phyloP scores from a whole-genome alignment of 2,329 filamentous ascomycete species.

The Niveomyces coronatus region DNA sequence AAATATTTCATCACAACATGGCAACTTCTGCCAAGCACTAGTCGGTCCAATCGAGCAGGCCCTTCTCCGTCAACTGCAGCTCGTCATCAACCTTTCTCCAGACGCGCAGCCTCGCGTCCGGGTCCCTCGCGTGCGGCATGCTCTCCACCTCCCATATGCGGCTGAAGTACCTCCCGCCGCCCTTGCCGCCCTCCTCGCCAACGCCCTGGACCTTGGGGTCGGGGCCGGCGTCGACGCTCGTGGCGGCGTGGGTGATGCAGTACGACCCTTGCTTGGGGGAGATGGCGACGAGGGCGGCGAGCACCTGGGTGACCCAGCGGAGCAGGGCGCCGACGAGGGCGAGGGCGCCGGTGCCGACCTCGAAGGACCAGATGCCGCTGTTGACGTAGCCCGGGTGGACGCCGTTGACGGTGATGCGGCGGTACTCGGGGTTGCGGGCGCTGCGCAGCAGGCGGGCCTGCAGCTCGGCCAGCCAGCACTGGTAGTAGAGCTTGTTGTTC shows the following conservation, averaged over 20 bases:
- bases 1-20: too few species aligned
- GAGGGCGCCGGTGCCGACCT: conserved; percentile 7
- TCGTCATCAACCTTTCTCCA: conserved; percentile 12
- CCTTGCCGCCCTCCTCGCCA: conserved; percentile 3
- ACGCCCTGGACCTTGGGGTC: conserved; percentile 9
- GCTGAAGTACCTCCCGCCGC: conserved; percentile 10
- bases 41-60: conserved; percentile 8
- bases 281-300: conserved; percentile 5
- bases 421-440: conserved; percentile 13
- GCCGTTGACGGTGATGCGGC: conserved; percentile 20
- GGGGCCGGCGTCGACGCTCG: conserved; percentile 5
- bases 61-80: conserved; percentile 8
- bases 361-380: conserved; percentile 19
- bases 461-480: conserved; percentile 22
- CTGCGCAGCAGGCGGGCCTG: conserved; percentile 16
- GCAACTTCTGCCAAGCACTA: too few species aligned
- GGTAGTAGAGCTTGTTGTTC: conserved; percentile 25
- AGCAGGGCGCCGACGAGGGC: not conserved
- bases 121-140: conserved; percentile 8
- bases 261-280: conserved; percentile 9
- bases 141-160: conserved; percentile 10
- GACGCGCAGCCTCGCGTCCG: conserved; percentile 6
- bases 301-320: conserved; percentile 4
- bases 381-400: conserved; percentile 22
- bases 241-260: conserved; percentile 9